These are phyloP conservation scores for Wolfiporia cocos DNA, from an alignment of 1,284 basidiomycete genomes.

Conservation along the genomic window DNA sequence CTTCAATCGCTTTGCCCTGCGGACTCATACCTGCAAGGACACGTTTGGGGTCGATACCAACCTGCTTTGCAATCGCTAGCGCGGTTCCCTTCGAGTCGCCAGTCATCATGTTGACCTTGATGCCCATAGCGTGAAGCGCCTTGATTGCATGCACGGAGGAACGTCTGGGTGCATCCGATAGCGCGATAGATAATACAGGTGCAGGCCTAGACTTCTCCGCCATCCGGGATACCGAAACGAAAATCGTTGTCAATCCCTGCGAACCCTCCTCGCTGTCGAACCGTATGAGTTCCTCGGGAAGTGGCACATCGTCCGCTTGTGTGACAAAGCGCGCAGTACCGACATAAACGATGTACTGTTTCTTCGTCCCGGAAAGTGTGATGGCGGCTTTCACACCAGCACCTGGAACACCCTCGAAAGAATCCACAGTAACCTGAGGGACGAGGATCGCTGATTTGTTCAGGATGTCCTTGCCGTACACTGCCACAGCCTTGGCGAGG, in stretches of 20 bases:
- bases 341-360: constrained; percentile 56
- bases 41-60: constrained; percentile 75
- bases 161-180: constrained; percentile 81
- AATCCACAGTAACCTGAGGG: constrained; percentile 39
- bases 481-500: constrained; percentile 86
- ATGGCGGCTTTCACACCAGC: constrained; percentile 79
- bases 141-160: constrained; percentile 78
- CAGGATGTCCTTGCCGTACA: constrained; percentile 71
- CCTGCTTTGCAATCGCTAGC: constrained; percentile 77
- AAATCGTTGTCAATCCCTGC: constrained; percentile 81
- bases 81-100: constrained; percentile 85
- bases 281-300: constrained; percentile 51
- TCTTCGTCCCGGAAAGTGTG: constrained; percentile 31
- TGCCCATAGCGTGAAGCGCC: constrained; percentile 80
- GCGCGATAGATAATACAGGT: constrained; percentile 47
- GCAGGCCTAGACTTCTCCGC: constrained; percentile 24
- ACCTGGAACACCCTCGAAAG: constrained; percentile 87
- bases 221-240: constrained; percentile 55
- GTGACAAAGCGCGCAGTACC: constrained; percentile 73
- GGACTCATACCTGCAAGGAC: constrained; percentile 91
- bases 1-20: constrained; percentile 83
- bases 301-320: constrained; percentile 38
- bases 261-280: constrained; percentile 68
- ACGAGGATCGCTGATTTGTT: constrained; percentile 33
- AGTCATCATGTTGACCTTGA: constrained; percentile 88